A percentile compares a stretch with the other conserved stretches of the same genome.
phyloP scores from a whole-genome alignment of 2,329 filamentous ascomycete genomes.

The Thelonectria discophora region DNA sequence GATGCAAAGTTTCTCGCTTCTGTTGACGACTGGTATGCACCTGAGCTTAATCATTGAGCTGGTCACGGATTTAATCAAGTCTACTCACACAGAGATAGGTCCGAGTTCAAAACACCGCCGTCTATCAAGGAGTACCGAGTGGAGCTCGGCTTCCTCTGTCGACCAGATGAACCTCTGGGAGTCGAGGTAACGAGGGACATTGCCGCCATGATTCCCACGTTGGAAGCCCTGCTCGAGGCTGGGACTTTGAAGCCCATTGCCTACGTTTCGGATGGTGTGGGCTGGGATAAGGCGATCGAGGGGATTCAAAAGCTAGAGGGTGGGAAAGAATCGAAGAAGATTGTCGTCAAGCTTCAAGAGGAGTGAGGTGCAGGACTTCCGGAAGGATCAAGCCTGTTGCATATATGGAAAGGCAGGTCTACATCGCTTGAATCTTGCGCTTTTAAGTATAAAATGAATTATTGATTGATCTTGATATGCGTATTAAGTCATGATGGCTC shows the following conservation, averaged over 20 bases:
- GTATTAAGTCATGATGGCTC: not conserved
- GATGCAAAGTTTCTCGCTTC: conserved; percentile 45
- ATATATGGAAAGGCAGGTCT: not conserved
- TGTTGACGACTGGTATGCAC: conserved; percentile 47
- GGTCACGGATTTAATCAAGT: not conserved
- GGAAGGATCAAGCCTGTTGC: no score
- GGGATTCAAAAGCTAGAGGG: conserved; percentile 30
- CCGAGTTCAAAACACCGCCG: conserved; percentile 35
- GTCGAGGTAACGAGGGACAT: conserved; percentile 28
- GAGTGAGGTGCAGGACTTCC: conserved; percentile 6
- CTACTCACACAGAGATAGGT: conserved; percentile 26
- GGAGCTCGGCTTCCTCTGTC: conserved; percentile 38
- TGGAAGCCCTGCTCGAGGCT: conserved; percentile 36
- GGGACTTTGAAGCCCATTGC: conserved; percentile 39
- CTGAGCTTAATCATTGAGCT: no score
- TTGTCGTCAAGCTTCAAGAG: conserved; percentile 34
- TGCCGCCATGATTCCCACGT: conserved; percentile 27
- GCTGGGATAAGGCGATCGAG: conserved; percentile 41
- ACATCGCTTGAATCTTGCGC: no score
- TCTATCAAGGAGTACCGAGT: conserved; percentile 40
- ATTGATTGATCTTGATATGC: not conserved
- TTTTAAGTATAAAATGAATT: not conserved
- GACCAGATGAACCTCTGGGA: conserved; percentile 27
- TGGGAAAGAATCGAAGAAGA: conserved; percentile 41
- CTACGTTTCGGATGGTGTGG: conserved; percentile 32